Base-by-base conservation (phyloP, 495 filamentous ascomycete genomes). In the Cairneyella variabilis region DNA sequence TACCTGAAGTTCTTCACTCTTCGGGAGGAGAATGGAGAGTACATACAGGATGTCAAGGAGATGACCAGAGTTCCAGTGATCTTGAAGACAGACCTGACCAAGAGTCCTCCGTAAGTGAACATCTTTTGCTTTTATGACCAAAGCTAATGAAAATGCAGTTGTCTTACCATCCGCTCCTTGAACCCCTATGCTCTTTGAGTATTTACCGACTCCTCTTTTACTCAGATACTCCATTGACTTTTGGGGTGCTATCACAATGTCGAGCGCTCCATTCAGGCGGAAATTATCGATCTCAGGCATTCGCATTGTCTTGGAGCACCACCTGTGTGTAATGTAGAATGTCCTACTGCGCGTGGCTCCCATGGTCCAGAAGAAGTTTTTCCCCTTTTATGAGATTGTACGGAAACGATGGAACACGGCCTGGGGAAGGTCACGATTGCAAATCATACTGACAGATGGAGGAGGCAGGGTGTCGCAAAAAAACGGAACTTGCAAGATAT, bases 1-100 rank as follows among this genome's bases (percentile, higher is more conserved):
- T 97, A 97, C 69, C 67, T 96, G 54, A 89, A 85, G 62, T 75
- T 90, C 44, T 97, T 98, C 75, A 84, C 83, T 60, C 73, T 98
- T 60, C 76, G 95, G 39, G 95, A 98, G 64, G 90, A 95, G 71
- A 86, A 87, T 56, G 91, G 95, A 28, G 90, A 97, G 48, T 91
- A 95, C 73, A 96, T 98, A 62, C 93, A 98, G 68, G 93, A 97
- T 67, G 91, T 98, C 55, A 90, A 83, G 22, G 93, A 98, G 78
- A 96, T 98, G 90, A 92, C 90, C 30, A 79, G 91, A 50, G 89
- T 98, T 45, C 93, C 93, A 2, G 88, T 98, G 53, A 96, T 97
- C 62, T 72, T 98, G 46, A 98, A 97, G 83, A 98, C 93, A 28
- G 93, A 98, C 71, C 79, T 98, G 62, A 89, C 79, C 76, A 98